These are phyloP conservation scores for Shiraia bambusicola DNA, from an alignment of 2,329 filamentous ascomycete genomes.

Conservation along the genomic window DNA sequence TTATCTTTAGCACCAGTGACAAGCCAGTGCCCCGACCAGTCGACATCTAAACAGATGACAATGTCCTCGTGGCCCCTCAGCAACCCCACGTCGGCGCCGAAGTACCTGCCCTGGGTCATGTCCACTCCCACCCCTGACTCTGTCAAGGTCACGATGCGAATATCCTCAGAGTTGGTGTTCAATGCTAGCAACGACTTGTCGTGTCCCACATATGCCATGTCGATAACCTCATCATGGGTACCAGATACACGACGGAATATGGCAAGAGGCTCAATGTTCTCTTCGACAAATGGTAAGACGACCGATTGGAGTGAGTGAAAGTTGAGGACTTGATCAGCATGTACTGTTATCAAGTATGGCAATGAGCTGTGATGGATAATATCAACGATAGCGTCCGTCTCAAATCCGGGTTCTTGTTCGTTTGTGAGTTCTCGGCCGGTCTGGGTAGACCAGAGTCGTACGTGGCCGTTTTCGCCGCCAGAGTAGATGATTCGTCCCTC, in stretches of 20 bases:
- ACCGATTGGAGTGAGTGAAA: conserved; percentile 64
- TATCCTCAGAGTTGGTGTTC: conserved; percentile 92
- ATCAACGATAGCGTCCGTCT: conserved; percentile 69
- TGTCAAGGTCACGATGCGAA: conserved; percentile 77
- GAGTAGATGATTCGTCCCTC: conserved; percentile 74
- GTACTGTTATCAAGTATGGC: conserved; percentile 75
- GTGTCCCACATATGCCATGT: conserved; percentile 80
- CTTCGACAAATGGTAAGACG: conserved; percentile 38
- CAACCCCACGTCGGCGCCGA: conserved; percentile 84
- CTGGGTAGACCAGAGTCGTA: conserved; percentile 81
- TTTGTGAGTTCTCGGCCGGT: conserved; percentile 76
- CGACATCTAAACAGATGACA: conserved; percentile 88
- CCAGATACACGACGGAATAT: conserved; percentile 81
- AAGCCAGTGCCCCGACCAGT: conserved; percentile 97
- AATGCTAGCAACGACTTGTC: conserved; percentile 82
- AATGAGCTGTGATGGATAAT: conserved; percentile 67
- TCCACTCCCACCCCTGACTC: conserved; percentile 30
- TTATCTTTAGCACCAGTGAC: conserved; percentile 97
- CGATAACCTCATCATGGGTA: conserved; percentile 96
- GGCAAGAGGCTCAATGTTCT: conserved; percentile 59
- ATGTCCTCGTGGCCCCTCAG: conserved; percentile 93
- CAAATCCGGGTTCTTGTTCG: conserved; percentile 64
- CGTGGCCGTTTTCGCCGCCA: conserved; percentile 77
- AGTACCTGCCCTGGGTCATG: conserved; percentile 58
- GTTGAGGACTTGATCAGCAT: conserved; percentile 84